These are phyloP conservation scores for Hygrocybe coccinea DNA, from an alignment of 768 basidiomycete genomes.

Conservation along the genomic window DNA sequence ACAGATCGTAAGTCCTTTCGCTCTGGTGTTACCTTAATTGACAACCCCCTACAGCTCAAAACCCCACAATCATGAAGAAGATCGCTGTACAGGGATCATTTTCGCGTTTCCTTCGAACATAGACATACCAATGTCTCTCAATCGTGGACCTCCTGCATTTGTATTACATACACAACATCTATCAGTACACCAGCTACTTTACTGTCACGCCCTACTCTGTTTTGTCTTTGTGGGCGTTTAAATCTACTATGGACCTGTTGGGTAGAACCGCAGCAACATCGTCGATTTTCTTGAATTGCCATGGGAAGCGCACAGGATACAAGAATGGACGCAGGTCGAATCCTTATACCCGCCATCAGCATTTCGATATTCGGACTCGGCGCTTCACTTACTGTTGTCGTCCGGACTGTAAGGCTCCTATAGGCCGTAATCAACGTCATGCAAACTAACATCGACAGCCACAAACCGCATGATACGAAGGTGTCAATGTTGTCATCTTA, in stretches of 20 bases:
- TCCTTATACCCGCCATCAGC: conserved; percentile 43
- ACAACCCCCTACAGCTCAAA: conserved; percentile 47
- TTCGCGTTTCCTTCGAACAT: conserved; percentile 66
- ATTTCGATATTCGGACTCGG: neutral
- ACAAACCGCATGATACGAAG: conserved; percentile 87
- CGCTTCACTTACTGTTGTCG: conserved; percentile 70
- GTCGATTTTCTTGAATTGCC: conserved; percentile 97
- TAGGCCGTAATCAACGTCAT: neutral
- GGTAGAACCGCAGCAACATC: conserved; percentile 72
- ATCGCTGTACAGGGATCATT: conserved; percentile 70
- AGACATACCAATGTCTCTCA: conserved; percentile 2
- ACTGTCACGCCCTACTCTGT: conserved; percentile 33
- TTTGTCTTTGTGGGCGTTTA: conserved; percentile 39
- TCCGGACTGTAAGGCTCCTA: conserved; percentile 96
- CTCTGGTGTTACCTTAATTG: neutral
- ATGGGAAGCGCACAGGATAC: conserved; percentile 90
- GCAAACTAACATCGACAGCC: neutral
- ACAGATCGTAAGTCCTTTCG: conserved; percentile 62
- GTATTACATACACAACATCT: conserved; percentile 14
- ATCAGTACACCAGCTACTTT: conserved; percentile 7
- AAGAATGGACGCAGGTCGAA: conserved; percentile 96
- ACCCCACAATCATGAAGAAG: conserved; percentile 91
- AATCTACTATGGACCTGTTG: conserved; percentile 49
- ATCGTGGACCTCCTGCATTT: conserved; percentile 17
- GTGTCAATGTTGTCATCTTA: conserved; percentile 97